phyloP scores from a whole-genome alignment of 768 basidiomycete species.

The Kwoniella sp. region DNA sequence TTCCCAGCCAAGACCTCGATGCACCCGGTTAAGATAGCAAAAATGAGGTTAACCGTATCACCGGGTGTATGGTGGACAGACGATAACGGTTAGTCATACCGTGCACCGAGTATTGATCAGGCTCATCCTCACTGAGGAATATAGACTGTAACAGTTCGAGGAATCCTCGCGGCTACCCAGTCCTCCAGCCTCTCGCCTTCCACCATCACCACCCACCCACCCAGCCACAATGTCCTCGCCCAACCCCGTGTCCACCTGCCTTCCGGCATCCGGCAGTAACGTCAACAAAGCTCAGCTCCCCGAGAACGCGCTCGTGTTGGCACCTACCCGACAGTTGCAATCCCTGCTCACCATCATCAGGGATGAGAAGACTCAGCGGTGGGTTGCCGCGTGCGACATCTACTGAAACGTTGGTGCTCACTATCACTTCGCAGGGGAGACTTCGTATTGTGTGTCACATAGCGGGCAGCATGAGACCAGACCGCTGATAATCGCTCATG shows the following conservation, averaged over 20 bases:
- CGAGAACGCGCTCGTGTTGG: conserved; percentile 79
- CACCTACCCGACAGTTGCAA: conserved; percentile 87
- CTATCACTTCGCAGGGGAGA: conserved; percentile 59
- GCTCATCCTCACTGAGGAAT: no score
- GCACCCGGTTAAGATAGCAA: no score
- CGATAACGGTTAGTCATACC: no score
- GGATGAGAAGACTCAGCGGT: conserved; percentile 73
- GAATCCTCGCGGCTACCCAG: no score
- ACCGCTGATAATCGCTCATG: no score
- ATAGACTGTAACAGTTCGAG: no score
- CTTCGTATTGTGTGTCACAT: conserved; percentile 67
- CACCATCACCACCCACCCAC: no score
- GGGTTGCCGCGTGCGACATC: neutral
- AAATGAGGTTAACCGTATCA: no score
- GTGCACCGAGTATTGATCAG: no score
- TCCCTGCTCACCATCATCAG: conserved; percentile 93
- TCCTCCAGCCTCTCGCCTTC: no score
- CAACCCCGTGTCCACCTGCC: conserved; percentile 23
- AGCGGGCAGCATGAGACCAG: neutral
- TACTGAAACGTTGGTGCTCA: neutral
- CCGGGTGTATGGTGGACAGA: no score
- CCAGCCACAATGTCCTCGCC: conserved; percentile 33
- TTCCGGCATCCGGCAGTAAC: conserved; percentile 40
- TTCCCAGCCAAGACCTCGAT: no score
- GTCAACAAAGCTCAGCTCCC: conserved; percentile 55